Conservation (phyloP, 345 rosid genomes). For the Litchi chinensis region DNA sequence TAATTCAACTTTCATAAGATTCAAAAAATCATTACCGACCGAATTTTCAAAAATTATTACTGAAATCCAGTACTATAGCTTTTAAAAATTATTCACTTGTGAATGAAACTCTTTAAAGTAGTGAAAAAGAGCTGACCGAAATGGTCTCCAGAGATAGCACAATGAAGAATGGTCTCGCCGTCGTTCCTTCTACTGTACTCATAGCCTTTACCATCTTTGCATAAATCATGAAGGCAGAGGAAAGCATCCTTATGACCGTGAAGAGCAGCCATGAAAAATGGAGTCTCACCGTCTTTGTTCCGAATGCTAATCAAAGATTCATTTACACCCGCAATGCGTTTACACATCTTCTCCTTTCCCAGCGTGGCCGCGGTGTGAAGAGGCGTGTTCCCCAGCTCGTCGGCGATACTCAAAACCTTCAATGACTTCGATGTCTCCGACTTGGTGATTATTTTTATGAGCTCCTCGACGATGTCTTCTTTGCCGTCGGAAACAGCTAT, state of each 20-base stretch:
- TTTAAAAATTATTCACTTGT: too few species aligned
- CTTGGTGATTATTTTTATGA: constrained; percentile 9
- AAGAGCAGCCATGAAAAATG: constrained; percentile 38
- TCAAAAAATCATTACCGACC: too few species aligned
- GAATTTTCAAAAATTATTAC: too few species aligned
- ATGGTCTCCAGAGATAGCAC: constrained; percentile 38
- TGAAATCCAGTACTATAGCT: too few species aligned
- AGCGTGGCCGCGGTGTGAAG: constrained; percentile 48
- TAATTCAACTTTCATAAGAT: too few species aligned
- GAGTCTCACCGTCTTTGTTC: constrained; percentile 45
- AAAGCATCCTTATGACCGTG: constrained; percentile 42
- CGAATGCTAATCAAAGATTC: constrained; percentile 16
- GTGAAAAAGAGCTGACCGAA: constrained; percentile 26
- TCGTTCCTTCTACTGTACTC: constrained; percentile 25
- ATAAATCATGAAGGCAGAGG: constrained; percentile 28
- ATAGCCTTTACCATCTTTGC: not conserved
- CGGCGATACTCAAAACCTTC: not conserved
- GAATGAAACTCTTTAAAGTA: too few species aligned
- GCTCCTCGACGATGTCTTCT: constrained; percentile 21
- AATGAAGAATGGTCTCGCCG: constrained; percentile 43
- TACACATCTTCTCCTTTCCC: constrained; percentile 42
- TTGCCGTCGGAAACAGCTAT: constrained; percentile 40
- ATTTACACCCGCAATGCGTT: constrained; percentile 12
- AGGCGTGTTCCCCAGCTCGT: constrained; percentile 39
- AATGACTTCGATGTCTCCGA: not conserved